These are phyloP conservation scores for Podila horticola DNA, from an alignment of 192 early-diverging fungal species.

Conservation along the genomic window DNA sequence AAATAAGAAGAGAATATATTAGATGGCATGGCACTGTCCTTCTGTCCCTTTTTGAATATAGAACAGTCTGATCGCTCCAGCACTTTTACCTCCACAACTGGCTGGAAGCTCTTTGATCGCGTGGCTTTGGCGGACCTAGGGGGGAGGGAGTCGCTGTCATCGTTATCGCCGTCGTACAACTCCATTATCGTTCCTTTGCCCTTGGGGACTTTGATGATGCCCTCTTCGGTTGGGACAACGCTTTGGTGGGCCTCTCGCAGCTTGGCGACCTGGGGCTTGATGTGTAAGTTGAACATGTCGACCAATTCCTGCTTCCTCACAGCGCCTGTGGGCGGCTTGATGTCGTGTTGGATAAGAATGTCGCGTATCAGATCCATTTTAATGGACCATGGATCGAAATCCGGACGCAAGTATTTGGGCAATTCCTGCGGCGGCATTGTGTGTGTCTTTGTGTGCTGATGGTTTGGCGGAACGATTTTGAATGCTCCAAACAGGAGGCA, in stretches of 20 bases:
- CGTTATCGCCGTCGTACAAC: not conserved
- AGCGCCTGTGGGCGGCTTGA: slow-evolving; percentile 28
- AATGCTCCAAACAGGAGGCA: no score
- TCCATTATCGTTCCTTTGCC: not conserved
- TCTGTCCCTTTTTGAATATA: no score
- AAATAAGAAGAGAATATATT: not conserved
- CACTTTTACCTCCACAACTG: not conserved
- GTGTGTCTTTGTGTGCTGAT: no score
- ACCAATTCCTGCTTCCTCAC: slow-evolving; percentile 42
- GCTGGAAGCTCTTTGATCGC: not conserved
- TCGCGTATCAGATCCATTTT: slow-evolving; percentile 47
- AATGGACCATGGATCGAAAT: slow-evolving; percentile 38
- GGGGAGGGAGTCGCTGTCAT: not conserved
- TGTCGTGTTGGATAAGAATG: slow-evolving; percentile 37
- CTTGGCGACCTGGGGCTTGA: slow-evolving; percentile 29
- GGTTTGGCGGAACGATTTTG: no score
- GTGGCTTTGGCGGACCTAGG: not conserved
- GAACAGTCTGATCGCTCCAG: no score
- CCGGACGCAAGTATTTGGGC: slow-evolving; percentile 42
- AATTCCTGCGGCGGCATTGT: slow-evolving; percentile 17
- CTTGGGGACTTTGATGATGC: slow-evolving; percentile 4
- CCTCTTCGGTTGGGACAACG: not conserved
- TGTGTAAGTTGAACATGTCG: slow-evolving; percentile 38
- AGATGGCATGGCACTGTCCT: not conserved
- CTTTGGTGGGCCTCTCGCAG: not conserved